Base-by-base conservation (phyloP, 78 protist genomes). In the Isochrysis galbana region DNA sequence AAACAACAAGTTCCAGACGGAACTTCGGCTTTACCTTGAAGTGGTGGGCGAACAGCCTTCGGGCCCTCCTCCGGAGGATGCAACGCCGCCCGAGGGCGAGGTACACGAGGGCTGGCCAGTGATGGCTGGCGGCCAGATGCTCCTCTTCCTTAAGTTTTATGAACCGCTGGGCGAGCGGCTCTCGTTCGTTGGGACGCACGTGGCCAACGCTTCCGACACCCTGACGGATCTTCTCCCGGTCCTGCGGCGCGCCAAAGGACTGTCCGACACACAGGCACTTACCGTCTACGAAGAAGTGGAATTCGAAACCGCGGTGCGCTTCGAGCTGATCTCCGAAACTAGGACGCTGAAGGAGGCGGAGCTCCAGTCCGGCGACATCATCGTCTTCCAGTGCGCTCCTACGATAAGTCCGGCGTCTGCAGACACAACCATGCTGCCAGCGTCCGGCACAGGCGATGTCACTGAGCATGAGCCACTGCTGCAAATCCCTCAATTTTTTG, bases 251-350 rank as follows among this genome's bases (percentile, higher is more conserved):
- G 23, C 36, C 5, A 42, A 26, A 7, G 55, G 88, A 4, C 38
- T 80, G 19, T 4, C 11, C 26, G 39, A 5, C 11, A 22, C 38
- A n/a, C n/a, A 0, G 36, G 38, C 39, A 54, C 88, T 80, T 7
- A 36, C 1, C 54, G 88, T 80, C n/a, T 80, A 7, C 38, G 88
- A 80, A 54, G 88, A 80, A 36, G 88, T 80, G 26, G 88, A 80
- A 54, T 80, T 80, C 11, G 88, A 80, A 54, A 10, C 55, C 29
- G 3, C 11, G 26, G 88, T 80, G 38, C 55, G 51, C 47, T 80
- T 80, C 38, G 51, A 44, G 88, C 88, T 25, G 38, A 21, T 80
- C 38, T 5, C 0, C 4, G 55, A 39, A 22, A 26, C 11, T 25
- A 32, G 55, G 41, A 29, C 55, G 10, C 88, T 80, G 41, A 42